phyloP scores from a whole-genome alignment of 106 monocot genomes.

The Acorus calamus region DNA sequence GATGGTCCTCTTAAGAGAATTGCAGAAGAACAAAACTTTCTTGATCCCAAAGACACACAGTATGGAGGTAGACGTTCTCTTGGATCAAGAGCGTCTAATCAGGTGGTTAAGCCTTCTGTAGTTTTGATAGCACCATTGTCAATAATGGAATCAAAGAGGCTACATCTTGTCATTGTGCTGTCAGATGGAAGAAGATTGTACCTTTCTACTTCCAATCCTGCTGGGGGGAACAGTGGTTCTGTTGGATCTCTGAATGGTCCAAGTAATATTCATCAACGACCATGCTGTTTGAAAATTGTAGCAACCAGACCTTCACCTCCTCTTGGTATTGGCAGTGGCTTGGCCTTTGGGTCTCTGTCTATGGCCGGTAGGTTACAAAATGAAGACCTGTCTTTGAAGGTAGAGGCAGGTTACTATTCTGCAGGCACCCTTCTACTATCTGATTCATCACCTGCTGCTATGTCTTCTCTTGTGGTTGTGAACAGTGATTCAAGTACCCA shows the following conservation, averaged over 20 bases:
- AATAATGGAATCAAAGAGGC: constrained; percentile 67
- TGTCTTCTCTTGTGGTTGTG: constrained; percentile 67
- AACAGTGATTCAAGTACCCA: constrained; percentile 67
- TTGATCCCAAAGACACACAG: constrained; percentile 82
- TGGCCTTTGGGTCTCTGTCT: constrained; percentile 56
- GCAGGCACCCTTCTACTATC: constrained; percentile 64
- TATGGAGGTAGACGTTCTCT: constrained; percentile 41
- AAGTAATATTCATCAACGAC: constrained; percentile 41
- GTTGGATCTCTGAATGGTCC: constrained; percentile 34
- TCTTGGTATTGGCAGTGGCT: constrained; percentile 44
- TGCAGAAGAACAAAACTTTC: constrained; percentile 79
- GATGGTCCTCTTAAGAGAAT: constrained; percentile 66
- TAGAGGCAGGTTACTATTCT: constrained; percentile 82
- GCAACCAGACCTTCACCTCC: constrained; percentile 94
- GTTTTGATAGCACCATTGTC: constrained; percentile 68
- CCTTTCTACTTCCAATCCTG: constrained; percentile 48
- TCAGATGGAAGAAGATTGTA: constrained; percentile 98
- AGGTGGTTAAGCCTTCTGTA: constrained; percentile 59
- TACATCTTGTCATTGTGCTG: constrained; percentile 70
- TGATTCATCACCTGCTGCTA: constrained; percentile 55
- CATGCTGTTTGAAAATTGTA: constrained; percentile 75
- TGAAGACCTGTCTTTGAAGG: constrained; percentile 79
- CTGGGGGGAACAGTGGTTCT: constrained; percentile 40
- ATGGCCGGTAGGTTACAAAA: constrained; percentile 41
- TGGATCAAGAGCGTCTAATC: constrained; percentile 38